Conservation (phyloP, 1,284 basidiomycete genomes). For the Boletus holoroseus region DNA sequence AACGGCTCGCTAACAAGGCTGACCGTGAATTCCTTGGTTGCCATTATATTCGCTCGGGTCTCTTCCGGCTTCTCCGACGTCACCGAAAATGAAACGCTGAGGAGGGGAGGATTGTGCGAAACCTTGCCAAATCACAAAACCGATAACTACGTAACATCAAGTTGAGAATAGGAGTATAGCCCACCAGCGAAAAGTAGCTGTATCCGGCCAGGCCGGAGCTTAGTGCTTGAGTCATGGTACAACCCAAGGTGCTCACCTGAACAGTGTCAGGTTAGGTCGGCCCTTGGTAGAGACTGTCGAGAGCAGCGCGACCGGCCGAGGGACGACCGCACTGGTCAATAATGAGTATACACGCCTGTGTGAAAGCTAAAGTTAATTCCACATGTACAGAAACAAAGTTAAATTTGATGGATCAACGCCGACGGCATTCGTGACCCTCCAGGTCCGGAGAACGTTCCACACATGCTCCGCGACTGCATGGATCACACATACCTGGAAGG, state of each 20-base stretch:
- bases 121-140: conserved; percentile 35
- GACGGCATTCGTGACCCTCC: conserved; percentile 1
- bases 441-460: not conserved
- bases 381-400: conserved; percentile 19
- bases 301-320: conserved; percentile 71
- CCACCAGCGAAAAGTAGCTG: conserved; percentile 54
- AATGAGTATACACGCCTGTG: conserved; percentile 49
- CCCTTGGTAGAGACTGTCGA: conserved; percentile 57
- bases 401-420: conserved; percentile 10
- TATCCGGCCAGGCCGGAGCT: conserved; percentile 3
- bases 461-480: conserved; percentile 7
- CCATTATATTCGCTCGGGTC: conserved; percentile 61
- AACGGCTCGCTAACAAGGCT: conserved; percentile 75
- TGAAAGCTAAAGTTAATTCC: conserved; percentile 17
- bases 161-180: conserved; percentile 8
- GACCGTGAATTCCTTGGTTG: conserved; percentile 67
- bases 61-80: conserved; percentile 51
- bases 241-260: conserved; percentile 39
- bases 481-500: conserved; percentile 28
- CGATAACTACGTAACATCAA: conserved; percentile 32
- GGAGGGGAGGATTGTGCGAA: conserved; percentile 58
- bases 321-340: conserved; percentile 63
- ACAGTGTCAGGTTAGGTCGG: conserved; percentile 61
- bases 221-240: not conserved
- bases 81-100: conserved; percentile 56